phyloP scores from a whole-genome alignment of 345 rosid genomes.

The Citrus unshiu region DNA sequence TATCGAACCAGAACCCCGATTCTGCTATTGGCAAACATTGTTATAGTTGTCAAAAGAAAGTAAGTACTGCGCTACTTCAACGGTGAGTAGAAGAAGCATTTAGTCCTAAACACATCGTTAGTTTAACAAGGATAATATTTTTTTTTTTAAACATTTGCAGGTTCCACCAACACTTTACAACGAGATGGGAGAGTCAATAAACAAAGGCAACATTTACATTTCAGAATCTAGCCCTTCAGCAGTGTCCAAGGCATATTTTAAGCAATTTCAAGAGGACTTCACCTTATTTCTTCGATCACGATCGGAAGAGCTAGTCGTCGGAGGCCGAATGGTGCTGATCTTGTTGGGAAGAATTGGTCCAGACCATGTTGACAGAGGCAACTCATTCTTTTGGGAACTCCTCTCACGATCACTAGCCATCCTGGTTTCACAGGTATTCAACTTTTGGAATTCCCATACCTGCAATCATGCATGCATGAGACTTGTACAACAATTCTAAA shows the following conservation, averaged over 20 bases:
- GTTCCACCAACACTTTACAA: slow-evolving; percentile 65
- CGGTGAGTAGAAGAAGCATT: not conserved
- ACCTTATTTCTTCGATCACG: slow-evolving; percentile 56
- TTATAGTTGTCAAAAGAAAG: not conserved
- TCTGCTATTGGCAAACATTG: not conserved
- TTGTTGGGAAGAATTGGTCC: slow-evolving; percentile 61
- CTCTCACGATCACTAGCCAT: slow-evolving; percentile 51
- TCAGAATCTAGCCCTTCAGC: slow-evolving; percentile 54
- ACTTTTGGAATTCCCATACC: not conserved
- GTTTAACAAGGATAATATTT: not conserved
- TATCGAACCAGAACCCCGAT: not conserved
- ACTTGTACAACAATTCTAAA: not conserved
- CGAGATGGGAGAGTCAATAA: slow-evolving; percentile 59
- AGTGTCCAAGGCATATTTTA: slow-evolving; percentile 60
- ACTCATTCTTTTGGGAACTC: slow-evolving; percentile 78
- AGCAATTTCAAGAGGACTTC: slow-evolving; percentile 75
- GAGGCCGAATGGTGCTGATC: slow-evolving; percentile 73
- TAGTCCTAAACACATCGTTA: not conserved
- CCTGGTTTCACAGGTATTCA: slow-evolving; percentile 49
- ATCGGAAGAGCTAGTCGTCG: slow-evolving; percentile 49
- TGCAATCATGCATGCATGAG: not conserved
- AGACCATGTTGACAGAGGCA: slow-evolving; percentile 76
- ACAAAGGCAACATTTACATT: slow-evolving; percentile 67
- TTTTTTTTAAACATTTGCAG: slow-evolving; percentile 24
- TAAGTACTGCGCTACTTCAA: not conserved